Conservation (phyloP, 805 yeast genomes). For the Saccharomycopsis javanensis region DNA sequence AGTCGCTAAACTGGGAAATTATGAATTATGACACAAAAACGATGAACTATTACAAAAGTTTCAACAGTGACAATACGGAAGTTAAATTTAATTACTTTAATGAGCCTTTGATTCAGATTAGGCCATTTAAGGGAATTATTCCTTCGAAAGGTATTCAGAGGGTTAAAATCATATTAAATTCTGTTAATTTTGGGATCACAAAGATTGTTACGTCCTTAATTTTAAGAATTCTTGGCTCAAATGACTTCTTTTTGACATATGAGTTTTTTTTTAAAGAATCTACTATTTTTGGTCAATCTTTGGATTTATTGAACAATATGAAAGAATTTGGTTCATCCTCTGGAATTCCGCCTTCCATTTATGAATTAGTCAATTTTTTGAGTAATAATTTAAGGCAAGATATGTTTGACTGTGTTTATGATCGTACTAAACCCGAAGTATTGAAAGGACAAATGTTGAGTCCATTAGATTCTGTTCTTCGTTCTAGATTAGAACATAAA, state of each 20-base stretch:
- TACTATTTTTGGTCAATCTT: constrained; percentile 25
- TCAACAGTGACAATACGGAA: constrained; percentile 16
- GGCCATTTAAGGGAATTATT: constrained; percentile 25
- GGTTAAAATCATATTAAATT: constrained; percentile 21
- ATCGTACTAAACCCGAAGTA: constrained; percentile 2
- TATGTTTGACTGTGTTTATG: constrained; percentile 23
- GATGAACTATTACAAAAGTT: constrained; percentile 20
- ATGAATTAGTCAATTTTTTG: constrained; percentile 25
- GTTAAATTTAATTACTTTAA: constrained; percentile 8
- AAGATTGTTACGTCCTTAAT: constrained; percentile 23
- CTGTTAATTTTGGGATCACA: constrained; percentile 24
- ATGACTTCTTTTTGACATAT: constrained; percentile 27
- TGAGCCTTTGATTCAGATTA: constrained; percentile 12
- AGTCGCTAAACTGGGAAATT: constrained; percentile 29
- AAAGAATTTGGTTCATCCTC: constrained; percentile 18
- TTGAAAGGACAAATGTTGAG: constrained; percentile 8
- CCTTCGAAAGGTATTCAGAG: constrained; percentile 24
- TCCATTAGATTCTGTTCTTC: constrained; percentile 17
- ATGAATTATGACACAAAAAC: constrained; percentile 25
- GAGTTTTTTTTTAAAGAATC: constrained; percentile 22
- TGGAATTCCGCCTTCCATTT: constrained; percentile 28
- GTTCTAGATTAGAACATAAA: constrained; percentile 15
- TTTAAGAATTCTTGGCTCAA: constrained; percentile 24
- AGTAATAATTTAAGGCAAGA: constrained; percentile 22
- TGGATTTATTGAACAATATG: constrained; percentile 24